Evolutionary conservation across 345 rosid genomes (phyloP).

Genomic region (Pistacia atlantica): DNA sequence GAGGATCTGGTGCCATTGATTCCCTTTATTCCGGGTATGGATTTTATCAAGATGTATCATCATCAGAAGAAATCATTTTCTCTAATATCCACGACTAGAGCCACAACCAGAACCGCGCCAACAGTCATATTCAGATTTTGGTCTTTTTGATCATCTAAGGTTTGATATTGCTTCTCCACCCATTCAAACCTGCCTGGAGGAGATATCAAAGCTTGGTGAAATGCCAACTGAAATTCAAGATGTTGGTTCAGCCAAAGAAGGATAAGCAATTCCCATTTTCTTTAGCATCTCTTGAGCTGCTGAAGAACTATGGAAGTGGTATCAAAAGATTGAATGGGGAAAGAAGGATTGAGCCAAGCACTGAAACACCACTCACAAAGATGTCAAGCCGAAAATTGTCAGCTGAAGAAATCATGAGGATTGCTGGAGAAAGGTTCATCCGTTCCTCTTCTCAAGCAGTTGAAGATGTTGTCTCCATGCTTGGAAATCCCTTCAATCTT

Average conservation of each 20-base stretch:
- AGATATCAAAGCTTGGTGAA: slow-evolving; percentile 25
- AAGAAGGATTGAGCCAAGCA: slow-evolving; percentile 23
- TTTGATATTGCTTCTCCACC: slow-evolving; percentile 31
- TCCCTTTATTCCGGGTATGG: slow-evolving; percentile 22
- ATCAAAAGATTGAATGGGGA: slow-evolving; percentile 24
- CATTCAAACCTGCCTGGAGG: slow-evolving; percentile 30
- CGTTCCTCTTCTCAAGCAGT: slow-evolving; percentile 22
- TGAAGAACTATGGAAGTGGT: slow-evolving; percentile 35
- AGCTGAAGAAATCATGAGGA: slow-evolving; percentile 43
- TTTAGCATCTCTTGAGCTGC: slow-evolving; percentile 44
- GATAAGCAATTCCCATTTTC: slow-evolving; percentile 22
- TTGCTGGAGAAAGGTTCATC: slow-evolving; percentile 52
- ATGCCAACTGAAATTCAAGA: slow-evolving; percentile 10
- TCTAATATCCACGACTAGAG: slow-evolving; percentile 21
- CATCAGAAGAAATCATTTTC: slow-evolving; percentile 13
- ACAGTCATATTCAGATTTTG: slow-evolving; percentile 13
- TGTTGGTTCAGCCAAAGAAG: slow-evolving; percentile 16
- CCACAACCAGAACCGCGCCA: slow-evolving; percentile 23
- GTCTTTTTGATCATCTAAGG: slow-evolving; percentile 25
- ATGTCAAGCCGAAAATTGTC: slow-evolving; percentile 23
- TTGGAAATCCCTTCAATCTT: slow-evolving; percentile 24
- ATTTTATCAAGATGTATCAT: slow-evolving; percentile 16
- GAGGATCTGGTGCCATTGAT: slow-evolving; percentile 12
- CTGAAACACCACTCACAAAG: background rate
- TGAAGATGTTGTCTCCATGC: slow-evolving; percentile 12